Conservation (phyloP, 345 rosid species). For the Cardamine chenopodiifolia region DNA sequence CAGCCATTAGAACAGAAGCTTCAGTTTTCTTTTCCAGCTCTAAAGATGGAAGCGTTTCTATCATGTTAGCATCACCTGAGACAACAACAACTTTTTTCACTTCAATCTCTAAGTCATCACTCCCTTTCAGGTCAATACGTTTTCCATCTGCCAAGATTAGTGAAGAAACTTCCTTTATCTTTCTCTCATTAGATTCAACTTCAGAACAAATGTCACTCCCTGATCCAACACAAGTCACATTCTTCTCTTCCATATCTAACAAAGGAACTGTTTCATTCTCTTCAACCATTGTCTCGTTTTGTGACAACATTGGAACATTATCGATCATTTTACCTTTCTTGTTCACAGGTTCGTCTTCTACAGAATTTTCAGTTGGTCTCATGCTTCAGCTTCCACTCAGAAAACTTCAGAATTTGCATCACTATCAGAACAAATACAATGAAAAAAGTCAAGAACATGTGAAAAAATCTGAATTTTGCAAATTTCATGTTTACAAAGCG, state of each 20-base stretch:
- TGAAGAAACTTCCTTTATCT: conserved; percentile 7
- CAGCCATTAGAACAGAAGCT: not conserved
- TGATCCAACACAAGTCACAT: not conserved
- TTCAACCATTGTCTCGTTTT: not conserved
- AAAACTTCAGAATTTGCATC: conserved; percentile 19
- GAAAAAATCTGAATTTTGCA: too few relatives aligned
- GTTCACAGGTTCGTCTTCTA: conserved; percentile 18
- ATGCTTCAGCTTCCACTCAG: not conserved
- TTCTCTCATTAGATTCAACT: not conserved
- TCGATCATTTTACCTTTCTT: conserved; percentile 15
- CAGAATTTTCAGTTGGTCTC: conserved; percentile 33
- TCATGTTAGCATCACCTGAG: not conserved
- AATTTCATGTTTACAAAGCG: not conserved
- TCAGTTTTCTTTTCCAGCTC: not conserved
- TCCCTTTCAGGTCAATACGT: not conserved
- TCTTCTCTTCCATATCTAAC: conserved; percentile 6
- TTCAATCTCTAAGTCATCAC: not conserved
- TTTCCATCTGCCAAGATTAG: conserved; percentile 3
- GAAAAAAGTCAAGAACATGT: not conserved
- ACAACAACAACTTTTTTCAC: conserved; percentile 14
- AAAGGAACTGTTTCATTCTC: not conserved
- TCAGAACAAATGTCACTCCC: not conserved
- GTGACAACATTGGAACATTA: not conserved
- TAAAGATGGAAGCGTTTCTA: not conserved
- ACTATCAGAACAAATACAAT: not conserved